These are phyloP conservation scores for Cryptococcus neoformans DNA, from an alignment of 1,284 basidiomycete species.

Conservation along the genomic window DNA sequence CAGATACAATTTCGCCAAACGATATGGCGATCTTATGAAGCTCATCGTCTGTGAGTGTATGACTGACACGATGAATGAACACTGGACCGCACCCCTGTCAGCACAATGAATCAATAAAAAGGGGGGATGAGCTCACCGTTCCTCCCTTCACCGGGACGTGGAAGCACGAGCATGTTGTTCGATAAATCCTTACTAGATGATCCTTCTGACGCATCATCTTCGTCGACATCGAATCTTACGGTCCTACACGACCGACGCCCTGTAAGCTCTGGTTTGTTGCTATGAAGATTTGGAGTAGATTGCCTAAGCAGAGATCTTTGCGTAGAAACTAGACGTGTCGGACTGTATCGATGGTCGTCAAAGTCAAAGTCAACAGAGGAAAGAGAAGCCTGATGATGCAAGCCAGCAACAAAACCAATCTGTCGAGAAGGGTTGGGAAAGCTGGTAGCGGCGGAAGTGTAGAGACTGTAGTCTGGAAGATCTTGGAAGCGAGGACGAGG, in stretches of 20 bases:
- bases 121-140: slow-evolving; percentile 22
- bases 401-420: background rate
- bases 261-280: background rate
- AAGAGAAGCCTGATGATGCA: slow-evolving; percentile 1
- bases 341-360: too few relatives aligned
- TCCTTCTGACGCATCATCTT: slow-evolving; percentile 1
- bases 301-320: too few relatives aligned
- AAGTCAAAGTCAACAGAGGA: background rate
- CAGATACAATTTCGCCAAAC: slow-evolving; percentile 31
- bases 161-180: slow-evolving; percentile 8
- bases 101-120: background rate
- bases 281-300: background rate
- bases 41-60: slow-evolving; percentile 14
- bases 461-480: slow-evolving; percentile 1
- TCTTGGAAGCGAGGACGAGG: slow-evolving; percentile 1
- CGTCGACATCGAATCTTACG: slow-evolving; percentile 5
- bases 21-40: slow-evolving; percentile 19
- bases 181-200: slow-evolving; percentile 1
- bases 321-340: too few relatives aligned
- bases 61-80: slow-evolving; percentile 25
- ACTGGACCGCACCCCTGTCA: slow-evolving; percentile 15
- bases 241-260: background rate
- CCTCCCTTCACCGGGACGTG: slow-evolving; percentile 19
- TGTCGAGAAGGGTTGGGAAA: background rate
- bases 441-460: background rate